phyloP scores from a whole-genome alignment of 306 rosid genomes.

The Astragalus glycyphyllos region DNA sequence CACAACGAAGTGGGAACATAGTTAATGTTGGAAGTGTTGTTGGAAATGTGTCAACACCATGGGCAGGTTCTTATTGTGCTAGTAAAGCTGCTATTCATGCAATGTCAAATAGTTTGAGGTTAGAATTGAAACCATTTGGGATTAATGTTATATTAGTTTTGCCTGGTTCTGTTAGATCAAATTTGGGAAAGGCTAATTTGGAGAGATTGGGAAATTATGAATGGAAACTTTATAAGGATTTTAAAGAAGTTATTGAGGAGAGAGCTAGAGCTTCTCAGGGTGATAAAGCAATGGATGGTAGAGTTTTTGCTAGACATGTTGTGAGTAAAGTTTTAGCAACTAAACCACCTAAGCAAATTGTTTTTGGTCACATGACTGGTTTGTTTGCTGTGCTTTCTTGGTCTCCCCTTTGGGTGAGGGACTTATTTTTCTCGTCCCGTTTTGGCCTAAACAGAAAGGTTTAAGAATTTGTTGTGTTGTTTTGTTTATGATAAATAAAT shows the following conservation, averaged over 20 bases:
- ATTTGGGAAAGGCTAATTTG: slow-evolving; percentile 63
- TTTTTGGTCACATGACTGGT: slow-evolving; percentile 75
- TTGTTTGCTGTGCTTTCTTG: slow-evolving; percentile 70
- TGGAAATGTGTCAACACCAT: slow-evolving; percentile 73
- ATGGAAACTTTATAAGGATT: slow-evolving; percentile 73
- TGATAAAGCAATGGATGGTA: slow-evolving; percentile 63
- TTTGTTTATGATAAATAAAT: slow-evolving; percentile 23
- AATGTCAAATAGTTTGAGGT: slow-evolving; percentile 63
- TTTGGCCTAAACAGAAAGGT: slow-evolving; percentile 62
- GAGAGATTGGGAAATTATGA: slow-evolving; percentile 49
- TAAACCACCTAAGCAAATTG: slow-evolving; percentile 70
- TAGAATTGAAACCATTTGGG: slow-evolving; percentile 78
- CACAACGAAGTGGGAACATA: slow-evolving; percentile 58
- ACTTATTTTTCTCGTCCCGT: slow-evolving; percentile 65
- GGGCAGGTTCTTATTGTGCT: slow-evolving; percentile 87
- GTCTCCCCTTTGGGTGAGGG: slow-evolving; percentile 81
- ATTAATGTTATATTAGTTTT: slow-evolving; percentile 69
- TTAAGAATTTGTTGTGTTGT: slow-evolving; percentile 15
- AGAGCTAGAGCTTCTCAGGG: slow-evolving; percentile 84
- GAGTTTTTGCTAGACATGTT: slow-evolving; percentile 70
- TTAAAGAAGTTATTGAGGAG: slow-evolving; percentile 63
- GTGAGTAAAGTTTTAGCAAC: slow-evolving; percentile 57
- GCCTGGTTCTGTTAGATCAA: slow-evolving; percentile 81
- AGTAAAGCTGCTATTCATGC: slow-evolving; percentile 76
- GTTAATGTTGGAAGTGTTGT: slow-evolving; percentile 80